phyloP scores from a whole-genome alignment of 306 rosid genomes.

The Canavalia ensiformis region DNA sequence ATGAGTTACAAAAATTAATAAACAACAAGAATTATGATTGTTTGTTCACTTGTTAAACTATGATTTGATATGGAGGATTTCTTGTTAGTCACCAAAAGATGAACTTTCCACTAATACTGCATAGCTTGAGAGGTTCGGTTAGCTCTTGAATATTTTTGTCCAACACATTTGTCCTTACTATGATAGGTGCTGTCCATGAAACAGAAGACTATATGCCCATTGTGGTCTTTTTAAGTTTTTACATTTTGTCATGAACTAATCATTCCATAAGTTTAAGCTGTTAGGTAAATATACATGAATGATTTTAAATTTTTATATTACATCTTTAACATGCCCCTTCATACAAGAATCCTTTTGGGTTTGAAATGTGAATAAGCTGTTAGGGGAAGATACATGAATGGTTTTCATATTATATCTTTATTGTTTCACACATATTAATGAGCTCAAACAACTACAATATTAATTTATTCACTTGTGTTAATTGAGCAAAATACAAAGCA shows the following conservation, averaged over 20 bases:
- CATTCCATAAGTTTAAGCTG: not conserved
- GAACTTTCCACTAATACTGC: slow-evolving; percentile 3
- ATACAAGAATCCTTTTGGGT: not conserved
- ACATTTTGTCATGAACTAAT: not conserved
- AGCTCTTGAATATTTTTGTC: slow-evolving; percentile 13
- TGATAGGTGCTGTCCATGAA: not conserved
- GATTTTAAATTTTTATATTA: not conserved
- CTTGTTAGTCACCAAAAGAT: slow-evolving; percentile 15
- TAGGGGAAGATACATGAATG: not conserved
- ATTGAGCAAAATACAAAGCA: not conserved
- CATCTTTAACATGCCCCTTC: not conserved
- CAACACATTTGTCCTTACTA: slow-evolving; percentile 9
- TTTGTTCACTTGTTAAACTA: not conserved
- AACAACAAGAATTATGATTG: slow-evolving; percentile 32
- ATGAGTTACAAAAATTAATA: not conserved
- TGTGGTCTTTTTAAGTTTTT: not conserved
- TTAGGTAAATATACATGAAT: not conserved
- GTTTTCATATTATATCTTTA: not conserved
- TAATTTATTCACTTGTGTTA: slow-evolving; percentile 7
- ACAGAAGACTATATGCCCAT: not conserved
- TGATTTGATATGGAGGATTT: slow-evolving; percentile 19
- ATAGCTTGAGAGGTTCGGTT: not conserved
- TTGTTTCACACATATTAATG: not conserved
- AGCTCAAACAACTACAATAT: not conserved
- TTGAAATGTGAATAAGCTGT: not conserved